Evolutionary conservation across 1,139 yeast species (phyloP), one percentile per base, ranked within the genome.

Genomic region (Taiozyma onychis): DNA sequence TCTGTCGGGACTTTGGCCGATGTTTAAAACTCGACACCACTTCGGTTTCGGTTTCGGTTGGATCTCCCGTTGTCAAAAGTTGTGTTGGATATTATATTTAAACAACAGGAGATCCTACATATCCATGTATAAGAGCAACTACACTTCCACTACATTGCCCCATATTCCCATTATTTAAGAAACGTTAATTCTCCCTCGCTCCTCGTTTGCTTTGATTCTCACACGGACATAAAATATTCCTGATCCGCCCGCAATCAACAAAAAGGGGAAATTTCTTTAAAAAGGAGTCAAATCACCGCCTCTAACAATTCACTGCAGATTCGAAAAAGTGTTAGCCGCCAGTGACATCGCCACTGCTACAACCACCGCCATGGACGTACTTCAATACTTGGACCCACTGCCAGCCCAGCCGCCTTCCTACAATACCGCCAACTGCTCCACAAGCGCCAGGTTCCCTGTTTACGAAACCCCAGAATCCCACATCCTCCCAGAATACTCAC

Each of bases 361-460:
- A 39, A 30, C 16, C 18, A 13, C 30, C 41, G 18, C 13, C 6
- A 56, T 59, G 50, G 65, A 64, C 47, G 52, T 66, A 21, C 66
- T 76, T 45, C 70, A 66, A 49, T 68, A 73, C 52, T 64, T 81
- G 18, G 83, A 81, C 51, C 82, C 83, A 1, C 32, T 45, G 2
- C 85, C 85, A 1, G 77, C 73, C 0, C 56, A 48, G 6, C 82
- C 85, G 1, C 85, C 85, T 2, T 57, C 64, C 5, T 80, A 80
- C 53, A 21, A 52, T 6, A 42, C 54, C 14, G 55, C 53, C 8
- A 68, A 76, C 74, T 43, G 50, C 2, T 37, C 67, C 69, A 58
- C 57, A 24, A 50, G 53, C 27, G 50, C 62, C 11, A 69, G 70
- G 48, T 81, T 66, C 58, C 87, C 89, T 0, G 67, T 82, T 1